Conservation (phyloP, 2,329 filamentous ascomycete species). For the Phaeoacremonium minimum region DNA sequence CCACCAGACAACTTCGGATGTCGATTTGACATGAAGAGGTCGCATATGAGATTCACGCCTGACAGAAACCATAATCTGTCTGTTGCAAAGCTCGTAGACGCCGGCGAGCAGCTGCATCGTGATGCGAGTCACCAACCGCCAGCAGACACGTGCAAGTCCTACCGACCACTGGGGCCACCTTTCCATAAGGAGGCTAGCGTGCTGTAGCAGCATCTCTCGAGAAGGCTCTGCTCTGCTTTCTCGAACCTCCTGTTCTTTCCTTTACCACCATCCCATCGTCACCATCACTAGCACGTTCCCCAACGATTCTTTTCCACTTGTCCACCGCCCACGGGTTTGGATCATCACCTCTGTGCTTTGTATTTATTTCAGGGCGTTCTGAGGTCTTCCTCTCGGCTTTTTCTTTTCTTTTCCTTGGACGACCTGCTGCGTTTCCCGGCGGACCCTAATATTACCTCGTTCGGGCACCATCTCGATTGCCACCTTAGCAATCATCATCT, state of each 20-base stretch:
- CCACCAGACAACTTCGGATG: too few relatives aligned
- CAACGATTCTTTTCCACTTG: not conserved
- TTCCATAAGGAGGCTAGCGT: not conserved
- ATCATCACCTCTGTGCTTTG: not conserved
- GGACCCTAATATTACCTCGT: not conserved
- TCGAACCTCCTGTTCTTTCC: slow-evolving; percentile 4
- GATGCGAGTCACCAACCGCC: not conserved
- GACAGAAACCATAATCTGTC: not conserved
- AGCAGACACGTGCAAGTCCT: not conserved
- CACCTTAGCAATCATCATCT: not conserved
- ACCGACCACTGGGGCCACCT: not conserved
- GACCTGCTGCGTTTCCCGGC: not conserved
- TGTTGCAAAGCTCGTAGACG: not conserved
- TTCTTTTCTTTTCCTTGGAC: not conserved
- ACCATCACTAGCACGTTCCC: not conserved
- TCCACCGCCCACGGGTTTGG: not conserved
- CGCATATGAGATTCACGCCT: too few relatives aligned
- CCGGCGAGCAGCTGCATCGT: not conserved
- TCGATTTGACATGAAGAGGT: too few relatives aligned
- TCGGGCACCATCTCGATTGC: slow-evolving; percentile 8
- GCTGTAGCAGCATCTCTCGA: not conserved
- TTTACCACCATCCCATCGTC: not conserved
- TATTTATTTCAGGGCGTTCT: not conserved
- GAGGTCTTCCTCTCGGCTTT: not conserved
- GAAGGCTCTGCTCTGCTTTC: slow-evolving; percentile 4